Conservation (phyloP, 2,329 filamentous ascomycete genomes). For the Chaetomium sp. region DNA sequence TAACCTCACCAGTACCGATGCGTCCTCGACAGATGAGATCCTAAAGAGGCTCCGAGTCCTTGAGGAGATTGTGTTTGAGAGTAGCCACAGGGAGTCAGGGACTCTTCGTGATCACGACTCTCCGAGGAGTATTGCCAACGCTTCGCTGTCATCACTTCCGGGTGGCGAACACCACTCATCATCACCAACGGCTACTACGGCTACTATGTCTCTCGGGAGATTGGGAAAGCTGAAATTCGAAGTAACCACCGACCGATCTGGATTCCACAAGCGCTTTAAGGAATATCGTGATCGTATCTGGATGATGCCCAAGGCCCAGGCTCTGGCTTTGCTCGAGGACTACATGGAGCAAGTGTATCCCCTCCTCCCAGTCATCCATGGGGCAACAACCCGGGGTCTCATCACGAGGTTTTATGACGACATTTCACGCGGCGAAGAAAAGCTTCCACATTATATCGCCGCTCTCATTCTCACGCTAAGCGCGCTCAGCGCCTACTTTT, state of each 20-base stretch:
- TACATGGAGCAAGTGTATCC: slow-evolving; percentile 1
- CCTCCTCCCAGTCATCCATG: not conserved
- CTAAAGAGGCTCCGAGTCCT: not conserved
- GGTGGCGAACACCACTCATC: not conserved
- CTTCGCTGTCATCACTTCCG: not conserved
- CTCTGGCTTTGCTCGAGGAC: slow-evolving; percentile 2
- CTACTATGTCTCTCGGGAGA: not conserved
- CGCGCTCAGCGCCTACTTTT: slow-evolving; percentile 4
- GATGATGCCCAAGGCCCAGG: not conserved
- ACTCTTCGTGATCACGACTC: not conserved
- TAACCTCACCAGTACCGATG: not conserved
- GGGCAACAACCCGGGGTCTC: not conserved
- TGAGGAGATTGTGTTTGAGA: slow-evolving; percentile 3
- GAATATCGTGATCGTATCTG: not conserved
- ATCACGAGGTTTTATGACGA: not conserved
- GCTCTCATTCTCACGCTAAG: not conserved
- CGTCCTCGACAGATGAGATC: not conserved
- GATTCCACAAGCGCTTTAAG: not conserved
- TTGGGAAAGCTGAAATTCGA: not conserved
- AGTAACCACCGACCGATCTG: not conserved
- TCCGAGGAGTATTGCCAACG: not conserved
- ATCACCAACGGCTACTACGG: not conserved
- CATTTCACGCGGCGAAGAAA: not conserved
- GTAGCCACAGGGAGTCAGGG: not conserved
- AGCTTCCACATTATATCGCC: not conserved